These are phyloP conservation scores for Chalara sp. DNA, from an alignment of 2,329 filamentous ascomycete genomes.

Conservation along the genomic window DNA sequence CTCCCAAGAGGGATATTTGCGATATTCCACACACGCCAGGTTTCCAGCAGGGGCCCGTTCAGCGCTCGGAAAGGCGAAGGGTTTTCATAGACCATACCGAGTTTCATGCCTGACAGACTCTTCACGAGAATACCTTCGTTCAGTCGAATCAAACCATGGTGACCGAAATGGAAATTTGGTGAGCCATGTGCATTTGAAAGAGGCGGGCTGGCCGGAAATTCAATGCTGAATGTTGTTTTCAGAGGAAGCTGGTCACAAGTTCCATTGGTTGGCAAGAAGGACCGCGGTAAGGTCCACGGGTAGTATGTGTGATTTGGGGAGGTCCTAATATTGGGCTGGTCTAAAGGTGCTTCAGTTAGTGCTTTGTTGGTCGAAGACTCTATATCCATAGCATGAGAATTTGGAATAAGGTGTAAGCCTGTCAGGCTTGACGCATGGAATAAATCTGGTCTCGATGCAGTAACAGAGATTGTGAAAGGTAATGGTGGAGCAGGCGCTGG, in stretches of 20 bases:
- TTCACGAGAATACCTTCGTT: constrained; percentile 41
- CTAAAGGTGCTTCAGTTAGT: background rate
- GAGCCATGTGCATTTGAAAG: constrained; percentile 16
- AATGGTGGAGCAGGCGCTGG: constrained; percentile 51
- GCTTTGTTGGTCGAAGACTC: constrained; percentile 15
- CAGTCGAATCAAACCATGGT: constrained; percentile 41
- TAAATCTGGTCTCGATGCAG: constrained; percentile 71
- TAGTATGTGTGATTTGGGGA: constrained; percentile 78
- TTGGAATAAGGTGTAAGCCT: constrained; percentile 70
- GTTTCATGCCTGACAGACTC: constrained; percentile 49
- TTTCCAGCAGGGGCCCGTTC: constrained; percentile 32
- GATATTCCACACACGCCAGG: constrained; percentile 71
- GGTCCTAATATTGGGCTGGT: constrained; percentile 30
- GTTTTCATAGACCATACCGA: constrained; percentile 63
- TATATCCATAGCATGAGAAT: constrained; percentile 39
- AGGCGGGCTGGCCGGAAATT: constrained; percentile 47
- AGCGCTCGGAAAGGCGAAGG: constrained; percentile 27
- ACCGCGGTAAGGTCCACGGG: constrained; percentile 82
- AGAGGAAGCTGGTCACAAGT: constrained; percentile 67
- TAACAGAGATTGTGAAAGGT: constrained; percentile 69
- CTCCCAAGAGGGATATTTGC: constrained; percentile 76
- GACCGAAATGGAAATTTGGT: constrained; percentile 39
- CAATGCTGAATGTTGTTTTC: constrained; percentile 62
- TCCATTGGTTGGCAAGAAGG: constrained; percentile 68
- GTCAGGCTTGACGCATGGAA: constrained; percentile 87